phyloP scores from a whole-genome alignment of 2,329 filamentous ascomycete species.

The Fusarium sp. region DNA sequence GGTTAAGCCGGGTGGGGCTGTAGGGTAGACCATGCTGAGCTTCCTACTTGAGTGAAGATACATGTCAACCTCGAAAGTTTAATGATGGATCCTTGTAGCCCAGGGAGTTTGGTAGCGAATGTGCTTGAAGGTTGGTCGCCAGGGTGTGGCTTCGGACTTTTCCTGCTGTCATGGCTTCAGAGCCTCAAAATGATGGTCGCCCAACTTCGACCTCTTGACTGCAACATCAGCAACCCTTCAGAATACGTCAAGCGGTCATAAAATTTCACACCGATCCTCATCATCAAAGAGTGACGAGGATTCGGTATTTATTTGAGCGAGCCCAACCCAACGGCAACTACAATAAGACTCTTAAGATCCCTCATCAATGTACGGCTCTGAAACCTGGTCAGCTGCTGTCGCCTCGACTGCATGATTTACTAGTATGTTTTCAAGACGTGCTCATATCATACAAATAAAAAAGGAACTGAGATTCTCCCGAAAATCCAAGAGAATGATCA shows the following conservation, averaged over 20 bases:
- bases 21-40: constrained; percentile 9
- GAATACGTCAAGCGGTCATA: accelerated
- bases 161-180: neutral
- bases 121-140: neutral
- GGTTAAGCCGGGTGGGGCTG: constrained; percentile 4
- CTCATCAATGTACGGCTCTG: neutral
- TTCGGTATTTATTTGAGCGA: accelerated
- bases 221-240: accelerated
- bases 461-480: too few relatives aligned
- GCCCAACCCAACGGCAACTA: too few relatives aligned
- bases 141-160: neutral
- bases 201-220: neutral
- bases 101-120: neutral
- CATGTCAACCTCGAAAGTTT: neutral
- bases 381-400: neutral
- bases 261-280: accelerated
- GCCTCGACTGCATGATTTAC: accelerated
- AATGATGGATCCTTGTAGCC: neutral
- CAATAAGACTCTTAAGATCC: too few relatives aligned
- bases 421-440: neutral
- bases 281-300: accelerated
- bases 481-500: accelerated
- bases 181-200: too few relatives aligned
- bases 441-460: too few relatives aligned
- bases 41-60: neutral